phyloP scores from a whole-genome alignment of 345 rosid species.

The Eucalyptus lansdowneana region DNA sequence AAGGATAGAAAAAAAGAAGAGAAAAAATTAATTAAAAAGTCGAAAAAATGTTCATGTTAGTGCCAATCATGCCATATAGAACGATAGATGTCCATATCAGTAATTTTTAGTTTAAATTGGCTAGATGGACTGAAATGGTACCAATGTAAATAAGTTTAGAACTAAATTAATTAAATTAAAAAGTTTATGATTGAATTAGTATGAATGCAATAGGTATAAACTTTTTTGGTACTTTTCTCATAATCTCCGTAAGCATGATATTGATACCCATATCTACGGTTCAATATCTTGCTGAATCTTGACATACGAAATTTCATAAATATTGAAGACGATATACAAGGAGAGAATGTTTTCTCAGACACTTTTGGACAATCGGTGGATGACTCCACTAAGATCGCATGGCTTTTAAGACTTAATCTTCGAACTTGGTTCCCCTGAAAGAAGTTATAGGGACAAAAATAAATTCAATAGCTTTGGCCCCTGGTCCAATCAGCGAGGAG shows the following conservation, averaged over 20 bases:
- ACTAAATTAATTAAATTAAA: too few relatives aligned
- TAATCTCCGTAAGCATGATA: not conserved
- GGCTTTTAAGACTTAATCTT: not conserved
- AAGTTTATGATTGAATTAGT: too few relatives aligned
- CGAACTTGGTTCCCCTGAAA: not conserved
- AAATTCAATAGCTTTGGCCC: not conserved
- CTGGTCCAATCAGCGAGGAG: too few relatives aligned
- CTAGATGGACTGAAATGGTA: too few relatives aligned
- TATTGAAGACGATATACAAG: not conserved
- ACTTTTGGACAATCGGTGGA: not conserved
- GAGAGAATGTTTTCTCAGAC: not conserved
- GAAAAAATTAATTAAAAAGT: too few relatives aligned
- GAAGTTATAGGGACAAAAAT: not conserved
- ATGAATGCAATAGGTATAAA: too few relatives aligned
- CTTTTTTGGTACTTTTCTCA: too few relatives aligned
- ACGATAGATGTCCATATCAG: too few relatives aligned
- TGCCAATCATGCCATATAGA: too few relatives aligned
- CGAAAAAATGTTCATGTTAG: too few relatives aligned
- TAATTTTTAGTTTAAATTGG: accelerated
- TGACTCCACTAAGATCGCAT: not conserved
- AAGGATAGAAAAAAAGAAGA: too few relatives aligned
- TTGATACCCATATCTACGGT: not conserved
- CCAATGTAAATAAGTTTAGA: too few relatives aligned
- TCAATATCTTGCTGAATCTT: not conserved
- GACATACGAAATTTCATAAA: not conserved